Evolutionary conservation across 345 rosid species (phyloP), one percentile per base, ranked within the genome.

Genomic region (Eucalyptus cloeziana): DNA sequence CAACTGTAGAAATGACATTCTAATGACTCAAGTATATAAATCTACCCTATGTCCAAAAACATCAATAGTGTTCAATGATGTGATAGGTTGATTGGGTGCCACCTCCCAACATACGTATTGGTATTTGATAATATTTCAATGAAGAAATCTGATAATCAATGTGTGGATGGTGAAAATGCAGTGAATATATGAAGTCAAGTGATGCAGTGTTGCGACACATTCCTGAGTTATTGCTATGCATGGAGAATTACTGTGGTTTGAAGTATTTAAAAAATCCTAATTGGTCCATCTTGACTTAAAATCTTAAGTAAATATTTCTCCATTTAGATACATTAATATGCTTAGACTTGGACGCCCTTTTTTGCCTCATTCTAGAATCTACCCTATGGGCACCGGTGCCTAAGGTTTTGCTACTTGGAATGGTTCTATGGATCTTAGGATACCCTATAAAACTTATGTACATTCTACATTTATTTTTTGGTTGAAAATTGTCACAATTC

Each of bases 101-200:
- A 64, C 37, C 76, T n/a, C 76, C 76, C 76, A 64, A 64, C 76
- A n/a, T 31, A 7, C 7, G 33, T 2, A n/a, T n/a, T 15, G 40
- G 11, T 64, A 22, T n/a, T 64, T 64, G 37, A 62, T 62, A 62
- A 62, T 62, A 62, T 3, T 30, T 12, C 69, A 62, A 27, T 6
- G 15, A 30, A 62, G 16, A 30, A 62, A 62, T 62, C 4, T 62
- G 2, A 62, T 27, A 27, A 62, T 62, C 69, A 62, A 62, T 0
- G 2, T 1, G 16, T 12, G 69, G 31, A 25, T 60, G 14, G 33
- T 60, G 69, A 27, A 60, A 60, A 60, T 7, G 0, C 0, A 1
- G 8, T 27, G 15, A 27, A 62, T 27, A 8, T 30, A 30, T 62
- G 31, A 62, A 27, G 31, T 12, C 17, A 0, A 30, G 8, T 13